phyloP scores from a whole-genome alignment of 805 yeast species.

The Pichia rugopelliculosa region DNA sequence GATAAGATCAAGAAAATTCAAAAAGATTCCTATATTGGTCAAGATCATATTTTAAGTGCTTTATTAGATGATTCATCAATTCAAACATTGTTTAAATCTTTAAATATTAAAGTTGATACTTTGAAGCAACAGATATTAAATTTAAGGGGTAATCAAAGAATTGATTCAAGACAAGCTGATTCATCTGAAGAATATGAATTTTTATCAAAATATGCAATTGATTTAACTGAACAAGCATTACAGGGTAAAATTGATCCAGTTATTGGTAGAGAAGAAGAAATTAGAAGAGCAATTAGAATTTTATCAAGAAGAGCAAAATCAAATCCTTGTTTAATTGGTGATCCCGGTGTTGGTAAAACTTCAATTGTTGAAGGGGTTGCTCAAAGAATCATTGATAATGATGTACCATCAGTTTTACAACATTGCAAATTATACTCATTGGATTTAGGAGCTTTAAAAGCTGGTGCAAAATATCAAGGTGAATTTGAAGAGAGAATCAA shows the following conservation, averaged over 20 bases:
- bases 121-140: constrained; percentile 70
- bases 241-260: constrained; percentile 96
- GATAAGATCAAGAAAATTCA: constrained; percentile 75
- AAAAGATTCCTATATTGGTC: constrained; percentile 87
- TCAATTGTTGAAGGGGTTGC: constrained; percentile 98
- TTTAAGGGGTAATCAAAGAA: constrained; percentile 83
- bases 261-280: constrained; percentile 98
- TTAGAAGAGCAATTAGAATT: constrained; percentile 88
- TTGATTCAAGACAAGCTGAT: constrained; percentile 91
- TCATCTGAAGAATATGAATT: constrained; percentile 80
- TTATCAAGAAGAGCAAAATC: constrained; percentile 96
- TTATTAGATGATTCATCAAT: constrained; percentile 72
- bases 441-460: constrained; percentile 93
- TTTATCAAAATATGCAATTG: constrained; percentile 82
- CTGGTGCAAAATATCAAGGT: constrained; percentile 98
- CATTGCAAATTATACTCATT: constrained; percentile 77
- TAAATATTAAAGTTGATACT: constrained; percentile 58
- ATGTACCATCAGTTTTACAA: constrained; percentile 83
- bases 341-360: constrained; percentile 99
- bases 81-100: constrained; percentile 64
- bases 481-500: constrained; percentile 97
- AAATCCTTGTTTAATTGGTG: constrained; percentile 95
- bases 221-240: constrained; percentile 87
- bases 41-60: constrained; percentile 86
- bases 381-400: constrained; percentile 91